phyloP scores from a whole-genome alignment of 495 filamentous ascomycete genomes.

The Durotheca rogersii region DNA sequence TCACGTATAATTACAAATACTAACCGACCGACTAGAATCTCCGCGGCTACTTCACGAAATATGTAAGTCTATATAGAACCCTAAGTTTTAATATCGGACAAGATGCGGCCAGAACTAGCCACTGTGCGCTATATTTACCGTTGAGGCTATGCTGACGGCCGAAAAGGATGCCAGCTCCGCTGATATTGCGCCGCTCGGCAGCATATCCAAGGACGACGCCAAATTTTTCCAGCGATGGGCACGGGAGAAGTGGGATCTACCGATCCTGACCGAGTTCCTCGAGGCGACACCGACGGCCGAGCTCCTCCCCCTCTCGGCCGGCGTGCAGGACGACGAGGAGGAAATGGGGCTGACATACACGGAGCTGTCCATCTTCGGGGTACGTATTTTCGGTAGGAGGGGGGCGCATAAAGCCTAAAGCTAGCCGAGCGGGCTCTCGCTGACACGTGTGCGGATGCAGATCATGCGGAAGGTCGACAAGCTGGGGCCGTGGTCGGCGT shows the following conservation, averaged over 20 bases:
- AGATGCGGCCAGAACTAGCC: no score
- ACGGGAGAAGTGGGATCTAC: conserved; percentile 60
- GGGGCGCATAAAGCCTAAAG: no score
- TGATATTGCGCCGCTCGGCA: neutral
- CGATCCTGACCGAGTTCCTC: conserved; percentile 72
- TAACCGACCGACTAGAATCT: no score
- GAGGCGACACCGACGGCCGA: conserved; percentile 78
- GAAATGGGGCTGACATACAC: conserved; percentile 53
- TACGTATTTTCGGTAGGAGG: no score
- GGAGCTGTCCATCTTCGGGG: conserved; percentile 57
- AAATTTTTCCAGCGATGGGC: conserved; percentile 77
- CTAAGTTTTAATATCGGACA: no score
- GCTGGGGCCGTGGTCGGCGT: conserved; percentile 72
- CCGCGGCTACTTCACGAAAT: conserved; percentile 59
- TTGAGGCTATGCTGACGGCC: no score
- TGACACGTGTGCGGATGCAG: no score
- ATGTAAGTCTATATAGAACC: no score
- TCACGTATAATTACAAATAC: no score
- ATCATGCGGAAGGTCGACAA: conserved; percentile 69
- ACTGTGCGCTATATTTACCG: no score
- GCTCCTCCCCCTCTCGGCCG: conserved; percentile 74
- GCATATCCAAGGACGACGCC: conserved; percentile 67
- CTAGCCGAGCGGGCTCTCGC: no score
- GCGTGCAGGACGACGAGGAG: conserved; percentile 70
- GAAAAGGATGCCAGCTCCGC: neutral